A percentile compares a stretch with the other conserved stretches of the same genome.
Evolutionary conservation across 2,329 filamentous ascomycete species (phyloP).

Genomic region (Botrytis tulipae): DNA sequence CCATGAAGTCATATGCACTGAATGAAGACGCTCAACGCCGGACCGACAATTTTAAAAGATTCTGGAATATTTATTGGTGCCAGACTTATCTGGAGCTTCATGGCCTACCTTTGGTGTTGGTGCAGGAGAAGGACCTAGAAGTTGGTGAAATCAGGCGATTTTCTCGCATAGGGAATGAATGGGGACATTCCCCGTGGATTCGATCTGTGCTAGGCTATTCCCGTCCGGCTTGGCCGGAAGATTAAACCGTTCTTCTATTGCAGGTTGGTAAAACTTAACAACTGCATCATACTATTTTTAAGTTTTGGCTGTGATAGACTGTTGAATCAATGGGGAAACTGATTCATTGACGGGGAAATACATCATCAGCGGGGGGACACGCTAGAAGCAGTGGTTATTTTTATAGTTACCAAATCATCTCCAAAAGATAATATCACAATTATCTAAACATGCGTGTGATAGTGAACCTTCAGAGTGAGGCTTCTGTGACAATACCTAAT

Average conservation of each 20-base stretch:
- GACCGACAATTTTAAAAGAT: not conserved
- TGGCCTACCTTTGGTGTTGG: not conserved
- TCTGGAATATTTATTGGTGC: not conserved
- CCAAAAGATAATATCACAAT: no score
- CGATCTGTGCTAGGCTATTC: not conserved
- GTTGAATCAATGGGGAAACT: no score
- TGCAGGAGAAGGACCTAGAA: not conserved
- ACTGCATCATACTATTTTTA: not conserved
- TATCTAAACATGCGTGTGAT: no score
- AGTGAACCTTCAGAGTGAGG: not conserved
- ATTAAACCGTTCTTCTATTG: not conserved
- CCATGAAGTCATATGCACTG: constrained; percentile 1
- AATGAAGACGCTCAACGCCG: not conserved
- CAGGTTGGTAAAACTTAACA: no score
- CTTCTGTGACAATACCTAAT: not conserved
- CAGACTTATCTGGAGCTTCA: constrained; percentile 1
- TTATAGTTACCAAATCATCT: not conserved
- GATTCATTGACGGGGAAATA: not conserved
- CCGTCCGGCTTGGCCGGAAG: no score
- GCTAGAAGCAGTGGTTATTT: not conserved
- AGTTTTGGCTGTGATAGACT: no score
- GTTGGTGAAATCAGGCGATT: not conserved
- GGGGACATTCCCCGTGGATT: not conserved
- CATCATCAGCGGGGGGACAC: not conserved
- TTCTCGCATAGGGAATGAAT: constrained; percentile 2